These are phyloP conservation scores for Fusarium robinianum DNA, from an alignment of 2,329 filamentous ascomycete species.

Conservation along the genomic window DNA sequence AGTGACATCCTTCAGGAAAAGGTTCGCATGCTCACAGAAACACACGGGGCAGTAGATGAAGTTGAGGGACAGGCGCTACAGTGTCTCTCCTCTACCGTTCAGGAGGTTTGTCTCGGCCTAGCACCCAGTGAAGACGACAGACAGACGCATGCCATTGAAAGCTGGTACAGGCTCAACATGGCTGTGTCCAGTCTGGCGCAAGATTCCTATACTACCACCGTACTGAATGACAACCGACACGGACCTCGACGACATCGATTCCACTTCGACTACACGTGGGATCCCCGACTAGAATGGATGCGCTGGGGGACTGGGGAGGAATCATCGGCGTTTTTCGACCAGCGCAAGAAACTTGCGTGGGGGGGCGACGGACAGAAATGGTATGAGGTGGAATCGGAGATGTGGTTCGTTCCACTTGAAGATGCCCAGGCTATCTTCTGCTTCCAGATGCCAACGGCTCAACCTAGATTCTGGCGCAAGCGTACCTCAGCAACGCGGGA, in stretches of 20 bases:
- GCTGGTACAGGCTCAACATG: constrained; percentile 6
- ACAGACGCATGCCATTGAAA: neutral
- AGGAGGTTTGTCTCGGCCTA: too few species aligned
- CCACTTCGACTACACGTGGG: constrained; percentile 1
- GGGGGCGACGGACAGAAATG: constrained; percentile 1
- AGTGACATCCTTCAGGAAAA: neutral
- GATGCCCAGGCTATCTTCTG: neutral
- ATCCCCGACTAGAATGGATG: constrained; percentile 16
- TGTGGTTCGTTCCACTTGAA: constrained; percentile 4
- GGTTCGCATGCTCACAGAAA: too few species aligned
- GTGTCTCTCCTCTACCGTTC: too few species aligned
- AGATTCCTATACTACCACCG: too few species aligned
- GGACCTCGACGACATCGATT: constrained; percentile 11
- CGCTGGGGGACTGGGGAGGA: too few species aligned
- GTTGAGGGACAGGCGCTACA: too few species aligned
- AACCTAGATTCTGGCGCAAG: too few species aligned
- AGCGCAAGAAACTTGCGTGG: neutral
- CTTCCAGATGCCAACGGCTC: too few species aligned
- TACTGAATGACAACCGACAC: too few species aligned
- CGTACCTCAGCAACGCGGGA: too few species aligned
- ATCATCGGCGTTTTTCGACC: neutral
- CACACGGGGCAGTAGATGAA: too few species aligned
- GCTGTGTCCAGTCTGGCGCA: constrained; percentile 6
- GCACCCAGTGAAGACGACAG: too few species aligned
- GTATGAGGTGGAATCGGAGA: constrained; percentile 5